A percentile compares a stretch with the other conserved stretches of the same genome.
Conservation (phyloP, 2,329 filamentous ascomycete genomes). For the Aureobasidium sp. region DNA sequence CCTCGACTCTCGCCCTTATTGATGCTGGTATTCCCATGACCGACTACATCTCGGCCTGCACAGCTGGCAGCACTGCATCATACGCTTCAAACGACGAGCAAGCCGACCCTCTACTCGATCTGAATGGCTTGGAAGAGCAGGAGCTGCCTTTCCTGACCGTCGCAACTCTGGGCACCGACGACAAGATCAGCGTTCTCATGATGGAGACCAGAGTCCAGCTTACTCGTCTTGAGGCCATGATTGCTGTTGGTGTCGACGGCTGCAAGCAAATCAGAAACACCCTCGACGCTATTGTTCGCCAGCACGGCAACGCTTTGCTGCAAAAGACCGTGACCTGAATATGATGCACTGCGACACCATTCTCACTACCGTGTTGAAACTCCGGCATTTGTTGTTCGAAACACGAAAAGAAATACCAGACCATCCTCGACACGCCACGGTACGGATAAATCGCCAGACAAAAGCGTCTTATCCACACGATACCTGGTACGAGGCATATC, state of each 20-base stretch:
- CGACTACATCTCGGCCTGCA: constrained; percentile 82
- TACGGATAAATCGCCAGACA: neutral
- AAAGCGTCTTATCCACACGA: neutral
- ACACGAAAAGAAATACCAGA: neutral
- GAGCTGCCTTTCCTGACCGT: constrained; percentile 86
- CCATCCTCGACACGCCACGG: neutral
- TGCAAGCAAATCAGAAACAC: constrained; percentile 79
- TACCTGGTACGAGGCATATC: neutral
- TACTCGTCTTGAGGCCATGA: constrained; percentile 76
- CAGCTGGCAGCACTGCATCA: constrained; percentile 68
- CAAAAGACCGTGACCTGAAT: constrained; percentile 19
- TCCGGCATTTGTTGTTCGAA: neutral
- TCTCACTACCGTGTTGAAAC: neutral
- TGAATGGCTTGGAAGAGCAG: constrained; percentile 72
- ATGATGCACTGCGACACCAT: neutral
- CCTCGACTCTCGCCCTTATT: constrained; percentile 80
- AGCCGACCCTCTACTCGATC: constrained; percentile 70
- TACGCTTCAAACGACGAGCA: constrained; percentile 56
- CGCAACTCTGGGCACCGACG: constrained; percentile 59
- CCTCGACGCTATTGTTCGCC: constrained; percentile 69
- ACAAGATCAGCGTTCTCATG: constrained; percentile 68
- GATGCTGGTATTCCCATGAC: constrained; percentile 95
- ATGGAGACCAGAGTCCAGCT: constrained; percentile 87
- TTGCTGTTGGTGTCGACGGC: constrained; percentile 84
- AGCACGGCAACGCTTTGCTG: constrained; percentile 58